Conservation (phyloP, 805 yeast genomes). For the Kazachstania martiniae region DNA sequence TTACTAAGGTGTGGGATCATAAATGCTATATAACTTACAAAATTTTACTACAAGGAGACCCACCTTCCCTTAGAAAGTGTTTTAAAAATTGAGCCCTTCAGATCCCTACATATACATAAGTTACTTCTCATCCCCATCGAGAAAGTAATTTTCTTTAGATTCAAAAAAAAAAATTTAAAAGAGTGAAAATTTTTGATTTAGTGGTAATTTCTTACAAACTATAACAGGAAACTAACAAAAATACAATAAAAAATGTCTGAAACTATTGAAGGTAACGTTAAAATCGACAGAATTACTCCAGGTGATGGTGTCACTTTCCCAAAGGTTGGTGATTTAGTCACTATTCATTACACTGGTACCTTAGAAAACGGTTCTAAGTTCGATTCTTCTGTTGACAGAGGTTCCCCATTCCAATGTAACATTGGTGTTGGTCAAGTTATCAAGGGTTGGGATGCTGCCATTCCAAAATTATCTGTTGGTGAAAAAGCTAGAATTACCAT, state of each 20-base stretch:
- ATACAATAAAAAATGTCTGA: slow-evolving; percentile 21
- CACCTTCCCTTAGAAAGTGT: too few relatives aligned
- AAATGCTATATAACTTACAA: too few relatives aligned
- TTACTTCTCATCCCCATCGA: too few relatives aligned
- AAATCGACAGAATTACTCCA: slow-evolving; percentile 28
- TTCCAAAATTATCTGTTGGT: slow-evolving; percentile 86
- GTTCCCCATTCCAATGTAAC: slow-evolving; percentile 86
- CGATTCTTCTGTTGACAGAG: slow-evolving; percentile 91
- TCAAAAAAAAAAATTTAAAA: neutral
- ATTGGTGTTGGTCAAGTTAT: slow-evolving; percentile 96
- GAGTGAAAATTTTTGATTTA: neutral
- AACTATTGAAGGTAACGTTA: slow-evolving; percentile 31
- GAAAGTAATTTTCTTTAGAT: too few relatives aligned
- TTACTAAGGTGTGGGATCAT: too few relatives aligned
- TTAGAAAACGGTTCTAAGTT: slow-evolving; percentile 92
- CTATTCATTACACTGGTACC: slow-evolving; percentile 94
- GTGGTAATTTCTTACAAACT: too few relatives aligned
- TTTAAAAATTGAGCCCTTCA: too few relatives aligned
- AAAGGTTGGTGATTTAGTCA: slow-evolving; percentile 73
- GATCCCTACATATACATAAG: too few relatives aligned
- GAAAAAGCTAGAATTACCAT: slow-evolving; percentile 87
- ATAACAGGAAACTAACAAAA: neutral
- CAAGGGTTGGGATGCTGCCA: slow-evolving; percentile 93
- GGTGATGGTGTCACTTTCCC: slow-evolving; percentile 89
- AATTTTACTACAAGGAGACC: too few relatives aligned